Base-by-base conservation (phyloP, 169 alveolate genomes). In the Prorocentrum cordatum region DNA sequence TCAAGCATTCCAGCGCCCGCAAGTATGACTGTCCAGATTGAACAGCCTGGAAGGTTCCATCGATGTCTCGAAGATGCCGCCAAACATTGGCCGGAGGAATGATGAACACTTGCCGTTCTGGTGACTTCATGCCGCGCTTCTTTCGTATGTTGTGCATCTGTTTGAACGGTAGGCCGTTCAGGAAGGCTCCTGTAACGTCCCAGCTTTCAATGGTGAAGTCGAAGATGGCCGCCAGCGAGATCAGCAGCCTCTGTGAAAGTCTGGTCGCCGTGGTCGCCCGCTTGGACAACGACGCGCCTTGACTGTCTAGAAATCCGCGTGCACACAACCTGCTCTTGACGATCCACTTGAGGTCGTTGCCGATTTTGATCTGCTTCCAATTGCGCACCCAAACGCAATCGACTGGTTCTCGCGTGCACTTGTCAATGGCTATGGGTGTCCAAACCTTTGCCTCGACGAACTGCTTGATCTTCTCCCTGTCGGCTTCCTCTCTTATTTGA, bases 181-280 rank as follows among this genome's bases (percentile, higher is more conserved):
- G 47, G 67, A 72, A 72, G n/a, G 83, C 83, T 1, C 68, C 67
- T 0, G 67, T 26, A 29, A 72, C 29, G 83, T 72, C 83, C 33
- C 29, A 12, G 33, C 32, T 10, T 31, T 72, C 67, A 0, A 45
- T 9, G 0, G 24, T 24, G 7, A 16, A 29, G 31, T 9, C 0
- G n/a, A 27, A 9, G 0, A 24, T 42, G 10, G 45, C 83, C 0
- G 50, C 67, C 2, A 26, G 22, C 0, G 45, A 24, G 36, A 72
- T 3, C 0, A 72, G 42, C 0, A 72, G 66, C 10, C 83, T 26
- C 7, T 72, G 83, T 1, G 39, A 22, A 26, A 72, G 38, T 1
- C 83, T 0, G 1, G 83, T 45, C 22, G 83, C 83, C 7, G 67
- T 72, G 0, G 83, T 45, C 12, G 68, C 14, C 2, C 67, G 2